Evolutionary conservation across 768 basidiomycete species (phyloP).

Genomic region (Lactarius deliciosus): DNA sequence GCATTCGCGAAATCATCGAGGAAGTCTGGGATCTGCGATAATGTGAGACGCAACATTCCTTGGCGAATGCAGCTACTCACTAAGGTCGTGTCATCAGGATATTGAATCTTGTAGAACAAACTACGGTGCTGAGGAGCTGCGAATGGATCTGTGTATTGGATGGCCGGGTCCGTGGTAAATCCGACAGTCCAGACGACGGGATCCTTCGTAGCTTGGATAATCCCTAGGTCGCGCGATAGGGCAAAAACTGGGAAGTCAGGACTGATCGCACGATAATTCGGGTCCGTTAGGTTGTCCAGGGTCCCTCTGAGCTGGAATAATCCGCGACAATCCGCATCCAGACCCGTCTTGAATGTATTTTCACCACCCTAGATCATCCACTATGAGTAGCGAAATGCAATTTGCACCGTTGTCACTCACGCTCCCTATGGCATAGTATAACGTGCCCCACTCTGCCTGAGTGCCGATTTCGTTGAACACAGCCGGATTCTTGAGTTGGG

Average conservation of each 20-base stretch:
- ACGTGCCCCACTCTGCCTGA: constrained; percentile 29
- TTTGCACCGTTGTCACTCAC: constrained; percentile 14
- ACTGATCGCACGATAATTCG: constrained; percentile 25
- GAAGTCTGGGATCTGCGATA: constrained; percentile 43
- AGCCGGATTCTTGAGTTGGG: constrained; percentile 8
- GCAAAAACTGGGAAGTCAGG: constrained; percentile 31
- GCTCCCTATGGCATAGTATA: constrained; percentile 26
- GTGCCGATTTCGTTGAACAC: constrained; percentile 19
- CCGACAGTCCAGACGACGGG: constrained; percentile 36
- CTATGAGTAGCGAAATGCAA: neutral
- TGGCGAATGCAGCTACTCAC: constrained; percentile 4
- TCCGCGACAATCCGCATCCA: constrained; percentile 19
- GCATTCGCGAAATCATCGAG: constrained; percentile 47
- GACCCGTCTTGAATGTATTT: constrained; percentile 26
- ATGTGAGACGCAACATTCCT: neutral
- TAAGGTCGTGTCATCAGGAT: constrained; percentile 32
- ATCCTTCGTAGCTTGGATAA: constrained; percentile 24
- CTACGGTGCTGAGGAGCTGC: constrained; percentile 44
- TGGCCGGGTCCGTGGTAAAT: constrained; percentile 32
- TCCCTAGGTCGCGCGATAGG: constrained; percentile 34
- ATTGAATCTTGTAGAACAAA: constrained; percentile 45
- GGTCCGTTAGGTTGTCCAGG: constrained; percentile 22
- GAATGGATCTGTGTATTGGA: constrained; percentile 37
- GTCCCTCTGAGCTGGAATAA: constrained; percentile 29
- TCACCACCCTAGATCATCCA: constrained; percentile 13